Evolutionary conservation across 75 land plant species (phyloP), one percentile per base, ranked within the genome.

Genomic region (Ceratopteris richardii): DNA sequence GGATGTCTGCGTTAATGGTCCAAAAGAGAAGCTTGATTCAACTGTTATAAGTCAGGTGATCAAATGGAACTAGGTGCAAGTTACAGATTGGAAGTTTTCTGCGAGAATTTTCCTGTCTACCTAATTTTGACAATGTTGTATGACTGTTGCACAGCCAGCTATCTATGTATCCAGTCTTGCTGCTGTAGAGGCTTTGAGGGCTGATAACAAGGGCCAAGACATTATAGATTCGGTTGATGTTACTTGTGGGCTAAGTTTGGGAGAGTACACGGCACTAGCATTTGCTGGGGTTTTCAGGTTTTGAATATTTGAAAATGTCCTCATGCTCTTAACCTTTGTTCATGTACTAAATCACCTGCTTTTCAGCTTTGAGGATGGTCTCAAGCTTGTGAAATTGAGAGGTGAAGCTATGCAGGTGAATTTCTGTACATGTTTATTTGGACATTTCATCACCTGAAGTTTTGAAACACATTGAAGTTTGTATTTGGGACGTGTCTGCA

Each of bases 391-490:
- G 46, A 89, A 94, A 60, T 62, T 83, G 29, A 73, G 98, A 66
- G 98, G 98, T 56, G 96, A 94, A 76, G 98, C 98, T 30, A 94
- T 94, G 98, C 98, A 94, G 83, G 98, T 94, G 61, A 29, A 20
- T 33, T 3, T 33, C 7, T 33, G 9, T 33, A 4, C n/a, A n/a
- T n/a, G n/a, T n/a, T n/a, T n/a, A n/a, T n/a, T n/a, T n/a, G n/a
- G n/a, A n/a, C n/a, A n/a, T n/a, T n/a, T n/a, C n/a, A n/a, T n/a
- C n/a, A n/a, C n/a, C n/a, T n/a, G n/a, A n/a, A n/a, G n/a, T n/a
- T n/a, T n/a, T n/a, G n/a, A n/a, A n/a, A n/a, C n/a, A n/a, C n/a
- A n/a, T n/a, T n/a, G n/a, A n/a, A n/a, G n/a, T n/a, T n/a, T n/a
- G n/a, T n/a, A n/a, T n/a, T n/a, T n/a, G n/a, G n/a, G n/a, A n/a